Evolutionary conservation across 2,329 filamentous ascomycete species (phyloP), one percentile per base, ranked within the genome.

Genomic region (Cladophialophora psammophila): DNA sequence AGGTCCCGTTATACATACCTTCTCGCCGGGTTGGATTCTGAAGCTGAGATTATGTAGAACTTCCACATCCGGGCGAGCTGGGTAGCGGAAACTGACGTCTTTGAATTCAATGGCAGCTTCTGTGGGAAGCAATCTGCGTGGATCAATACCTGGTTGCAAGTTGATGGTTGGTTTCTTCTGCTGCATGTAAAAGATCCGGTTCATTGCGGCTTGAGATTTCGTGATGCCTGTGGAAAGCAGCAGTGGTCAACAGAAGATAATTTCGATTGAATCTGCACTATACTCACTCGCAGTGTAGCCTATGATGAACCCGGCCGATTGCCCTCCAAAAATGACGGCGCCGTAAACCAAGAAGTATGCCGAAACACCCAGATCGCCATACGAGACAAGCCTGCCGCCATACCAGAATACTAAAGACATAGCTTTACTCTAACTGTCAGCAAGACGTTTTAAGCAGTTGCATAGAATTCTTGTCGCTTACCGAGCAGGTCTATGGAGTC

Each of bases 61-160:
- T 18, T 92, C 91, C 38, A 97, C 93, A 5, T 93, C 93, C 10
- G 95, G 95, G 0, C 94, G 88, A 0, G 92, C 96, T 0, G 94
- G 93, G 75, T 98, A 98, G 48, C 92, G 87, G 85, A 97, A 97
- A 76, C 96, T 92, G 1, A 98, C 92, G 71, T 95, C 88, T 13
- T 91, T 88, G 81, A 98, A 96, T 77, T 97, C 93, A 69, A 98
- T 87, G 7, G 38, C 59, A 10, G 84, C 86, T 31, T 93, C 94
- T 20, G 94, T 87, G 38, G 34, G 12, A 9, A 4, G 38, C 18
- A 60, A 12, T 32, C 48, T 35, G 18, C 54, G 34, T 15, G 38
- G 38, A 13, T 40, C 38, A 10, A 35, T 10, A 26, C 59, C 59
- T n/a, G 59, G 55, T 1, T 31, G 15, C 10, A 38, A 55, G 32